Base-by-base conservation (phyloP, 2,329 filamentous ascomycete species). In the Ophiostoma sp. region DNA sequence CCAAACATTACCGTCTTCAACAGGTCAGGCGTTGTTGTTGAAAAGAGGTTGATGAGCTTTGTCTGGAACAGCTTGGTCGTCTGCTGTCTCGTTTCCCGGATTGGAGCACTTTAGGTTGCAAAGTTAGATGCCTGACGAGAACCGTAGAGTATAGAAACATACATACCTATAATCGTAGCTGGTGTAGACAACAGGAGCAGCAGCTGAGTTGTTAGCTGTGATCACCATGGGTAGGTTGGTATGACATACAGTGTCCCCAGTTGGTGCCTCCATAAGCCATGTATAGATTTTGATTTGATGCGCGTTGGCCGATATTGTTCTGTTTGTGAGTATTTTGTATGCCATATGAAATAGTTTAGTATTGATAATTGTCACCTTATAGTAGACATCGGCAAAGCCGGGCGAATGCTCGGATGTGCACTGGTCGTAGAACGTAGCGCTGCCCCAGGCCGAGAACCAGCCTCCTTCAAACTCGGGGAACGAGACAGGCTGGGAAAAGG, bases 231-330 rank as follows among this genome's bases (percentile, higher is more conserved):
- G 20, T 5, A 23, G 20, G 31, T 20, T 23, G 3, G 17, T 7
- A 67, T 13, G 8, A 71, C 72, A 57, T 68, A 75, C 79, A 80
- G 68, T 86, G 82, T 0, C 91, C 91, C 92, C 91, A 94, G 76
- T 94, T 95, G 0, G 91, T 94, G 6, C 91, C 92, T 17, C 92
- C 92, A 73, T 85, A 91, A 0, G 85, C 88, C 85, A 8, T 86
- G 67, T 68, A 67, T 20, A 44, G 1, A 44, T 60, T 72, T 44
- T 83, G 77, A 13, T 85, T 75, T 0, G 83, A 85, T 1, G 81
- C 78, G 31, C 81, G 77, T 69, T 85, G 83, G 6, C 80, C 84
- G 70, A 86, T 81, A 68, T 85, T 83, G 73, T 85, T 84, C 74
- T 72, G 20, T 17, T 57, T 27, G 52, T 57, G 10, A 57, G 52